Conservation (phyloP, 257 asterid species). For the Datura wrightii region DNA sequence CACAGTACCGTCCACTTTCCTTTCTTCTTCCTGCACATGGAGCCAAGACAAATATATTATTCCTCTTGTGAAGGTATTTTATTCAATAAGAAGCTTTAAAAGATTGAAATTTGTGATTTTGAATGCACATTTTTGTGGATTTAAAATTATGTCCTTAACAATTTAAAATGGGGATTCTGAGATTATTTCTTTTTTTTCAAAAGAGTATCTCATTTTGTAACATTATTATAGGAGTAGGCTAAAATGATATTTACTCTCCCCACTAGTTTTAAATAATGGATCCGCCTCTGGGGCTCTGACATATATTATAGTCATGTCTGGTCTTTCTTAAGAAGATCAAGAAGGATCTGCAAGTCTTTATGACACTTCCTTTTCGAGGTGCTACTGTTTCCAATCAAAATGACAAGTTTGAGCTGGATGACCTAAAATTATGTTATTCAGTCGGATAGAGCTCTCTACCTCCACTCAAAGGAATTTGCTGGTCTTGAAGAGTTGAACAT, state of each 20-base stretch:
- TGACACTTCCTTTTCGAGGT: neutral
- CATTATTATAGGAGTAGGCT: neutral
- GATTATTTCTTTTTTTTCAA: neutral
- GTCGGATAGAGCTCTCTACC: neutral
- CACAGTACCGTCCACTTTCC: neutral
- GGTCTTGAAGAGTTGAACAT: neutral
- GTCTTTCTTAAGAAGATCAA: neutral
- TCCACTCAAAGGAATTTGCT: neutral
- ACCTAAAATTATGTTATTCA: neutral
- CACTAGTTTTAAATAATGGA: neutral
- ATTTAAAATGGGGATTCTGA: neutral
- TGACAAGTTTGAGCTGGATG: neutral
- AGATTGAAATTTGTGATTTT: neutral
- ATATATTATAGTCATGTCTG: neutral
- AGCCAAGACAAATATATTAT: neutral
- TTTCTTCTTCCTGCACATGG: constrained; percentile 19
- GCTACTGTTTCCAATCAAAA: neutral
- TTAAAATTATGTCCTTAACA: neutral
- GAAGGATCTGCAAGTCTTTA: neutral
- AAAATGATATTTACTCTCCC: neutral
- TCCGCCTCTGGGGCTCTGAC: neutral
- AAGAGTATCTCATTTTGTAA: neutral
- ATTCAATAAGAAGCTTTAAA: neutral
- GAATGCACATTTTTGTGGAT: neutral
- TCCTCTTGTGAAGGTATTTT: neutral